Evolutionary conservation across 2,329 filamentous ascomycete genomes (phyloP), one percentile per base, ranked within the genome.

Genomic region (Ophiostoma sp.): DNA sequence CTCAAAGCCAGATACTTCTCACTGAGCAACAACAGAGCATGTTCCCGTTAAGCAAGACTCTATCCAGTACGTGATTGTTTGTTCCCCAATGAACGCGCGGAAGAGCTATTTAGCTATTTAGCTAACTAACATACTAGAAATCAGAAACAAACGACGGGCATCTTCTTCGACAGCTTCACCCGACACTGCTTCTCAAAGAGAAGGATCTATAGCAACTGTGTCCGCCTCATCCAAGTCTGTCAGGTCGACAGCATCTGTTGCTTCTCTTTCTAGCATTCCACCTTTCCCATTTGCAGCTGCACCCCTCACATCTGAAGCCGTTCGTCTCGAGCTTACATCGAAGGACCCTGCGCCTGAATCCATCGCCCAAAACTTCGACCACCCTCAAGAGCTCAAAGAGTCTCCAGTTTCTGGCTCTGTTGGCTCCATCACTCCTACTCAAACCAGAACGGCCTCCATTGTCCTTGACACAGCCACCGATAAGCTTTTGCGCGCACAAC

Each of bases 71-170:
- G 63, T 40, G 2, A 2, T 6, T 27, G 27, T 27, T 18, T 27
- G 27, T 27, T 27, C 2, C 27, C 27, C 27, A 27, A 27, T 27
- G 27, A 27, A 27, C 27, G 27, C 27, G 27, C 27, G 27, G 27
- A 1, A 2, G 27, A 27, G 27, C 27, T 27, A 27, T 27, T 27
- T 27, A 27, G 27, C 27, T 27, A 27, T 27, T 27, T 27, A 16
- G 12, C 44, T 67, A 18, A 36, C 14, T 16, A 18, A 42, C 27
- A 27, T 27, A 27, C 27, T 2, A 69, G 68, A 67, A 49, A 69
- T 69, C 44, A 69, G 45, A 45, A 62, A 67, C 42, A 69, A 69
- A 47, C 66, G 68, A 52, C 66, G 66, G 88, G 89, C 77, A 88
- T 69, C 68, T n/a, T 47, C 68, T 5, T 49, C 60, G 7, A 49